Conservation (phyloP, 371 early-diverging fungal genomes). For the Rhizopus stolonifer region DNA sequence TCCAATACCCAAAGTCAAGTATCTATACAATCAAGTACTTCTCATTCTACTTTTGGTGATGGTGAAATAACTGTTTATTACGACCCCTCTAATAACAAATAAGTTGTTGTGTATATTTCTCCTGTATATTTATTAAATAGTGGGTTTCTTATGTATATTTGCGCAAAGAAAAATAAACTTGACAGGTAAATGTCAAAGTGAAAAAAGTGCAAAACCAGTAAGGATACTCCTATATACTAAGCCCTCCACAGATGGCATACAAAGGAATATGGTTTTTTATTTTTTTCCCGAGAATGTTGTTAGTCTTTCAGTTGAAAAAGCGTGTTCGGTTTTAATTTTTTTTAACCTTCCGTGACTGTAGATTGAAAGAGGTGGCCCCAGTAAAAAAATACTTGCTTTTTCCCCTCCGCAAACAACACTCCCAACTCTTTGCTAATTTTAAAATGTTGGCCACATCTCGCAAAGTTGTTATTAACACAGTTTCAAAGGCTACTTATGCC, state of each 20-base stretch:
- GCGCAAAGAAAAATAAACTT: too few species aligned
- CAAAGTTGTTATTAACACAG: slow-evolving; percentile 61
- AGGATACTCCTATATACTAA: too few species aligned
- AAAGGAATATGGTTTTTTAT: too few species aligned
- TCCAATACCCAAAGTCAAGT: slow-evolving; percentile 11
- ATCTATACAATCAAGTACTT: slow-evolving; percentile 21
- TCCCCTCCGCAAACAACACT: slow-evolving; percentile 14
- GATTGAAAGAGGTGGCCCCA: slow-evolving; percentile 19
- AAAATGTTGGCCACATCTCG: slow-evolving; percentile 63
- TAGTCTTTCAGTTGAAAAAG: too few species aligned
- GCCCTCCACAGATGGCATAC: too few species aligned
- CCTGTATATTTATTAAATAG: neutral
- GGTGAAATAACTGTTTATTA: slow-evolving; percentile 42
- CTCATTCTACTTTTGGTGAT: slow-evolving; percentile 29
- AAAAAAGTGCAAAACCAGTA: too few species aligned
- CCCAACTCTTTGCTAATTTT: slow-evolving; percentile 30
- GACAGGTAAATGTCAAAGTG: too few species aligned
- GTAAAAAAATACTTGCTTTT: slow-evolving; percentile 21
- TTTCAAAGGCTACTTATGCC: slow-evolving; percentile 59
- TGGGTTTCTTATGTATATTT: too few species aligned
- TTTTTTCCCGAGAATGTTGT: too few species aligned
- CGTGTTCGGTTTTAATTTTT: too few species aligned
- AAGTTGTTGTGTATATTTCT: neutral
- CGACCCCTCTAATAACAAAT: slow-evolving; percentile 18
- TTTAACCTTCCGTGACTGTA: too few species aligned